These are phyloP conservation scores for Cymbopogon citratus DNA, from an alignment of 176 grass and related monocot species.

Conservation along the genomic window DNA sequence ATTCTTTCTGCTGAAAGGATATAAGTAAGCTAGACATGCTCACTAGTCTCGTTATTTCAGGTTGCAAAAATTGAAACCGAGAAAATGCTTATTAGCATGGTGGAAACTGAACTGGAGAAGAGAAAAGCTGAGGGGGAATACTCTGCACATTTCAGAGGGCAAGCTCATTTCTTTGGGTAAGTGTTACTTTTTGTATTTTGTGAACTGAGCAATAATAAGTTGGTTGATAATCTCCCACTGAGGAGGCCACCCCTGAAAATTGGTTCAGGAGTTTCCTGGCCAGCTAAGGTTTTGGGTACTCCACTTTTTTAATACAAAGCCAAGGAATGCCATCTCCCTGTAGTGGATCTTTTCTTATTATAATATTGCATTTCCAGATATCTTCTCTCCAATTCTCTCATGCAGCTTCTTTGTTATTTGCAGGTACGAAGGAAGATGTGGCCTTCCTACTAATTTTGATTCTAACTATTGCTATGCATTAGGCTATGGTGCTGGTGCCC, in stretches of 20 bases:
- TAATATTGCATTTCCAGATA: background rate
- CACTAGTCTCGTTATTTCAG: constrained; percentile 13
- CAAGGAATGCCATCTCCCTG: background rate
- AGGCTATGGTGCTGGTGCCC: constrained; percentile 81
- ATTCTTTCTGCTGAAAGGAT: background rate
- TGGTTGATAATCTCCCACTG: background rate
- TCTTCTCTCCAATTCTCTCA: background rate
- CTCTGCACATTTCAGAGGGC: constrained; percentile 70
- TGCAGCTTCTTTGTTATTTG: constrained; percentile 16
- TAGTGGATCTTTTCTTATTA: background rate
- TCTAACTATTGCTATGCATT: constrained; percentile 86
- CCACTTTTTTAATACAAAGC: background rate
- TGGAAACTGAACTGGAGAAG: constrained; percentile 95
- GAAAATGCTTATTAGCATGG: constrained; percentile 99
- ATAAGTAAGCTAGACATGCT: background rate
- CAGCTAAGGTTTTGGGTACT: background rate
- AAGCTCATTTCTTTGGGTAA: constrained; percentile 99
- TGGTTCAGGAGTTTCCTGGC: background rate
- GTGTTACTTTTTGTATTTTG: background rate
- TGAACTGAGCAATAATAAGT: background rate
- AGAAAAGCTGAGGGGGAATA: constrained; percentile 79
- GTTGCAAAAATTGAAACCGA: constrained; percentile 99
- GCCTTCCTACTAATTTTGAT: constrained; percentile 96
- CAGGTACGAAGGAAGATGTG: constrained; percentile 97
- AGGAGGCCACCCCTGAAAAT: background rate